These are phyloP conservation scores for Xanthoconium purpureum DNA, from an alignment of 768 basidiomycete species.

Conservation along the genomic window DNA sequence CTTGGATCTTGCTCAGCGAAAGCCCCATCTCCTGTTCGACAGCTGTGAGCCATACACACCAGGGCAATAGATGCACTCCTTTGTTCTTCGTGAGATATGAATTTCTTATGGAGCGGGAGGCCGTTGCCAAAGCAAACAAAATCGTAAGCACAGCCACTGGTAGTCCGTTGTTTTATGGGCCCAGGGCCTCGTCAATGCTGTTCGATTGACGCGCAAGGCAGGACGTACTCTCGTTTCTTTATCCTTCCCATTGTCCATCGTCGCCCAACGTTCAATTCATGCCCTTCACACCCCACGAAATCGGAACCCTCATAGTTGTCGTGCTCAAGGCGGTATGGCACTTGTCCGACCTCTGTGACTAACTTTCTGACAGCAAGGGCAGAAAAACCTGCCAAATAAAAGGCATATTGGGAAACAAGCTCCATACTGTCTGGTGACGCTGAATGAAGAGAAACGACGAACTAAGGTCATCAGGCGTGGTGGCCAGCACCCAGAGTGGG, in stretches of 20 bases:
- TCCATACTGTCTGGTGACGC: slow-evolving; percentile 81
- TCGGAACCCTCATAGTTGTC: slow-evolving; percentile 92
- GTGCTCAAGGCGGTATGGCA: slow-evolving; percentile 86
- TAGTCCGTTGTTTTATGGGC: slow-evolving; percentile 5
- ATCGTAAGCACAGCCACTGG: slow-evolving; percentile 20
- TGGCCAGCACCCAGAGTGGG: slow-evolving; percentile 99
- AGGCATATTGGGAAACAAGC: slow-evolving; percentile 95
- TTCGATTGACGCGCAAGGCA: slow-evolving; percentile 20
- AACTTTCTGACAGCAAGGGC: slow-evolving; percentile 22
- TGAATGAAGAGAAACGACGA: slow-evolving; percentile 80
- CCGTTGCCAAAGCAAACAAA: neutral
- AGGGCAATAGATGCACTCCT: slow-evolving; percentile 34
- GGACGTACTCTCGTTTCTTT: slow-evolving; percentile 7
- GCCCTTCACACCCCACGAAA: slow-evolving; percentile 64
- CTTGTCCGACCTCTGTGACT: neutral
- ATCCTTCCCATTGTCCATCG: slow-evolving; percentile 1
- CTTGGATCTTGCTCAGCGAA: slow-evolving; percentile 69
- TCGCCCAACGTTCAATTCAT: slow-evolving; percentile 34
- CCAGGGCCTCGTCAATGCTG: slow-evolving; percentile 7
- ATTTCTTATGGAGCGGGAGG: neutral
- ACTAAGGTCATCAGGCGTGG: slow-evolving; percentile 96
- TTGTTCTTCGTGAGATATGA: neutral
- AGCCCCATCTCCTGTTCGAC: slow-evolving; percentile 66
- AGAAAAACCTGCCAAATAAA: slow-evolving; percentile 91
- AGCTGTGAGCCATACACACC: slow-evolving; percentile 53